Base-by-base conservation (phyloP, 2,329 filamentous ascomycete species). In the Aspergillus proliferans region DNA sequence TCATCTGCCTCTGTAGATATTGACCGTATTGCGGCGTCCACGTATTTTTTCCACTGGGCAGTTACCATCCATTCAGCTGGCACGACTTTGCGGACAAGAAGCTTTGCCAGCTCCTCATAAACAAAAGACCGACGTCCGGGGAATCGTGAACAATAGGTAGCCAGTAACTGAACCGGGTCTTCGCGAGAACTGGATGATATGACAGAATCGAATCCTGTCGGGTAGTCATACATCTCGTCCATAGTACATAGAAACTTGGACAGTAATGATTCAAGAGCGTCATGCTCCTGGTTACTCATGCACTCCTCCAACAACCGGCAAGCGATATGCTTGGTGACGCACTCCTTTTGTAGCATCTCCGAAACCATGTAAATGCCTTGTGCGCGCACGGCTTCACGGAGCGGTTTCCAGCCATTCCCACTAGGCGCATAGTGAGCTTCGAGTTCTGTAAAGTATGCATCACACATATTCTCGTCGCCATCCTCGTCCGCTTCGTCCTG, bases 61-160 rank as follows among this genome's bases (percentile, higher is more conserved):
- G 70, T 71, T 38, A 69, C 67, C 62, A 72, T 66, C 68, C 70
- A 72, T 49, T 72, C 66, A 14, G 64, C 57, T 9, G 69, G 67
- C 10, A 72, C 18, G 4, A 55, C 56, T 6, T 61, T 57, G 18
- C 63, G 60, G n/a, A 51, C 36, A 28, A 72, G 56, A 45, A 72
- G 63, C 33, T 58, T 60, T n/a, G 64, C 55, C 45, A 72, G 38
- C 46, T 71, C 65, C 14, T 58, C 55, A 43, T 66, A 70, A 19
- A 64, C 56, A 49, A 59, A 72, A 38, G 61, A 61, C 36, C 57
- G 61, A 24, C 52, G 46, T 28, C 49, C 47, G 42, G 46, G 26
- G 22, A 48, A 48, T 50, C 47, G 42, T 45, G 53, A 24, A 51
- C 61, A 62, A 50, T 70, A 71, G 28, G 44, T 58, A 42, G 59